Conservation (phyloP, 345 rosid genomes). For the Acer negundo region DNA sequence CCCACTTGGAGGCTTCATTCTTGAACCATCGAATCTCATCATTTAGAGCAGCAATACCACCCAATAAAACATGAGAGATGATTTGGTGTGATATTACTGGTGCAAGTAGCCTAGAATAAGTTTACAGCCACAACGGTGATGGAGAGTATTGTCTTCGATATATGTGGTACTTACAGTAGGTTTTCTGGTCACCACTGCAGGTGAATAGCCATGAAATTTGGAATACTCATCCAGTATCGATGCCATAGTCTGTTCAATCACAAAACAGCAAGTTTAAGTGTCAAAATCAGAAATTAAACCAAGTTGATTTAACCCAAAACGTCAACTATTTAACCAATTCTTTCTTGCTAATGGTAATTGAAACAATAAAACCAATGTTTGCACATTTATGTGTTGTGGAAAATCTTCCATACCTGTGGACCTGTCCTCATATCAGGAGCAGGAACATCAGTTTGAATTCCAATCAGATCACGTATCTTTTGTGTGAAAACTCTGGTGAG, state of each 20-base stretch:
- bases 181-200: constrained; percentile 92
- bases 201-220: constrained; percentile 90
- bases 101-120: too few relatives aligned
- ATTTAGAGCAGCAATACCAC: too few relatives aligned
- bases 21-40: too few relatives aligned
- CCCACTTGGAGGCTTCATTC: too few relatives aligned
- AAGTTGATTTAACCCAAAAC: not conserved
- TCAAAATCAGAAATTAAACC: not conserved
- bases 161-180: constrained; percentile 57
- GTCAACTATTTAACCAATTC: not conserved
- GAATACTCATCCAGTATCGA: constrained; percentile 99
- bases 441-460: constrained; percentile 90
- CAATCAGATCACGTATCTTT: constrained; percentile 89
- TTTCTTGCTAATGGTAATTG: not conserved
- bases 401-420: constrained; percentile 62
- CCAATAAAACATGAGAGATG: too few relatives aligned
- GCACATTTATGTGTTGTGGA: not conserved
- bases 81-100: too few relatives aligned
- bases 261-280: constrained; percentile 6
- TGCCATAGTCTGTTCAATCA: constrained; percentile 79
- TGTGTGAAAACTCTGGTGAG: constrained; percentile 95
- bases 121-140: not conserved
- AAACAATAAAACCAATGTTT: not conserved
- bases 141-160: not conserved
- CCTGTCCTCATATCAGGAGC: constrained; percentile 99